Conservation (phyloP, 2,329 filamentous ascomycete genomes). For the Neonectria faginata region DNA sequence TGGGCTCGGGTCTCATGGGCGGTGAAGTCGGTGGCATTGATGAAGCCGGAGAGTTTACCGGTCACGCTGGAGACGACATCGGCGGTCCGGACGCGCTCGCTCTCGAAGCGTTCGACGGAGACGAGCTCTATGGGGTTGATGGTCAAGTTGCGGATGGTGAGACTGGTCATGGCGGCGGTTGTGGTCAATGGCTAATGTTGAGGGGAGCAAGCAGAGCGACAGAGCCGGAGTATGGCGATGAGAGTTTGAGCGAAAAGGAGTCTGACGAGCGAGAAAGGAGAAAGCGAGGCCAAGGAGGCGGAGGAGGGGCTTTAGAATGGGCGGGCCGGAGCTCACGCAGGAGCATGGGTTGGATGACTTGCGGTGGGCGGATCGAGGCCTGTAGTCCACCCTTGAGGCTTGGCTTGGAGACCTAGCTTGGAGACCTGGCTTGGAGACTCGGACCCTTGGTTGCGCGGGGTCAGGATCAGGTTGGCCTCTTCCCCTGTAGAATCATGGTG, state of each 20-base stretch:
- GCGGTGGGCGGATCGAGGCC: conserved; percentile 1
- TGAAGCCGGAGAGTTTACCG: conserved; percentile 56
- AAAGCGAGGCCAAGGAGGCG: not conserved
- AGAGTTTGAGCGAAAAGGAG: not conserved
- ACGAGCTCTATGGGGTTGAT: conserved; percentile 78
- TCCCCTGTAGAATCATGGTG: conserved; percentile 6
- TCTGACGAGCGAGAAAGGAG: not conserved
- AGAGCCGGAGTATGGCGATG: not conserved
- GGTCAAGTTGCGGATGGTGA: conserved; percentile 88
- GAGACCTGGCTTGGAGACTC: not conserved
- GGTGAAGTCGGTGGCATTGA: conserved; percentile 55
- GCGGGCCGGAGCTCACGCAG: not conserved
- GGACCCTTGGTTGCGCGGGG: conserved; percentile 12
- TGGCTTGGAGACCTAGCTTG: not conserved
- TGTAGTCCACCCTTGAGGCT: no score
- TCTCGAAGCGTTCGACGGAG: conserved; percentile 78
- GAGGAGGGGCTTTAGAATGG: conserved; percentile 7
- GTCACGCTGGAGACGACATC: conserved; percentile 61
- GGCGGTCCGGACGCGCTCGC: conserved; percentile 54
- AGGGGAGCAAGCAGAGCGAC: not conserved
- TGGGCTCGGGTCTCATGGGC: conserved; percentile 56
- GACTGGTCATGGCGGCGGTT: conserved; percentile 56
- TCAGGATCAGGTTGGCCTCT: conserved; percentile 2
- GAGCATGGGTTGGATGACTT: conserved; percentile 8
- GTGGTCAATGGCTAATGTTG: not conserved